Evolutionary conservation across 345 rosid species (phyloP), one percentile per base, ranked within the genome.

Genomic region (Geranium rotundifolium): DNA sequence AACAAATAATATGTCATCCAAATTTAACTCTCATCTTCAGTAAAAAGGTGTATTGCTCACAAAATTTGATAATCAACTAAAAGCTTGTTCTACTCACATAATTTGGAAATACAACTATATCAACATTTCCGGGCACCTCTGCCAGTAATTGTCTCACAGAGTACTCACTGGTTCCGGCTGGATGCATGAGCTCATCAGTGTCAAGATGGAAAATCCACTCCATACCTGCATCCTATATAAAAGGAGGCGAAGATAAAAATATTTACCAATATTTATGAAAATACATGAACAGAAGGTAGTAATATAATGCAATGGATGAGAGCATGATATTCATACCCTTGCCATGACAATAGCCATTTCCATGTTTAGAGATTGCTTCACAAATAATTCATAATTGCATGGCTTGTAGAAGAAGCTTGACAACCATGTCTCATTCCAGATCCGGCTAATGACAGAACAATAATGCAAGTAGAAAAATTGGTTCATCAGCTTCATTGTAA

Each of bases 341-440:
- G 96, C 99, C 95, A 83, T 86, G 76, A 73, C 81, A 63, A 93
- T 86, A 46, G 92, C 95, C 95, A 93, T 93, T 81, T 93, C 99
- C 99, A 93, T 93, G 72, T 93, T 86, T 70, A 93, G 84, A 18
- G 97, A 84, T 75, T 93, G 99, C 79, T 93, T 93, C 79, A 93
- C 99, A 67, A 93, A 93, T 73, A 93, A 69, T 66, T 93, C 99
- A 30, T 90, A 81, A 72, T 90, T 93, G 73, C 97, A 93, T 17
- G 97, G 99, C 76, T 86, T 90, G 81, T 77, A 90, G 75, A 93
- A 93, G 84, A 93, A 93, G 85, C 76, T 82, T 19, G 92, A 57
- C 77, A 93, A 67, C 99, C 99, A 90, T 62, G 90, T 83, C 87
- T 93, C 97, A 17, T 90, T 88, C 99, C 99, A 93, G 23, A 93